Conservation (phyloP, 345 rosid genomes). For the Ceriops decandra region DNA sequence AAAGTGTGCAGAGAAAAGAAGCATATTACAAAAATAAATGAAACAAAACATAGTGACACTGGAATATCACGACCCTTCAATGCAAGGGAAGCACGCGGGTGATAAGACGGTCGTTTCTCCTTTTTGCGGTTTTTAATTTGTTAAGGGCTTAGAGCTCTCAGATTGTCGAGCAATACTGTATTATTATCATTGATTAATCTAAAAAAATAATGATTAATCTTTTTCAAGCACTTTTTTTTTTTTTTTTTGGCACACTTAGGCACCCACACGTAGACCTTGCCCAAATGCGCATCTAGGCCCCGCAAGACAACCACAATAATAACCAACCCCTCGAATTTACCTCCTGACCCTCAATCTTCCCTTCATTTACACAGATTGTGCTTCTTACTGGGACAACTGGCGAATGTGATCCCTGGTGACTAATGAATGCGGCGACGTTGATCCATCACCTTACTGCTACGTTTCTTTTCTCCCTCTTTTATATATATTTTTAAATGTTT, state of each 20-base stretch:
- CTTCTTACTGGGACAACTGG: too few species aligned
- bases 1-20: background rate
- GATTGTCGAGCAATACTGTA: conserved; percentile 46
- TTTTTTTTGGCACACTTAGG: conserved; percentile 46
- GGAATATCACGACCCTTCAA: conserved; percentile 23
- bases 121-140: conserved; percentile 14
- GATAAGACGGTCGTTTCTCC: background rate
- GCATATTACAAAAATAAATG: conserved; percentile 41
- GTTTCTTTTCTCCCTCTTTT: too few species aligned
- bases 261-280: conserved; percentile 64
- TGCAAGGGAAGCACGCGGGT: conserved; percentile 14
- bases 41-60: conserved; percentile 53
- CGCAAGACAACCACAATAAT: conserved; percentile 35
- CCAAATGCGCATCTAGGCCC: conserved; percentile 39
- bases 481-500: too few species aligned
- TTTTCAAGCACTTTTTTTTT: conserved; percentile 29
- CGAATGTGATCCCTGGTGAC: too few species aligned
- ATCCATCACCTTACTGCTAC: background rate
- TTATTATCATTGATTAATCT: conserved; percentile 27
- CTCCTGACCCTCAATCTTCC: background rate
- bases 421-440: background rate
- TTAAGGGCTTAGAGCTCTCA: conserved; percentile 36
- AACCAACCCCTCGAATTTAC: conserved; percentile 31
- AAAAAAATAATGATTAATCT: conserved; percentile 29
- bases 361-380: background rate